Evolutionary conservation across 2,329 filamentous ascomycete genomes (phyloP), one percentile per base, ranked within the genome.

Genomic region (Ascochyta pisi): DNA sequence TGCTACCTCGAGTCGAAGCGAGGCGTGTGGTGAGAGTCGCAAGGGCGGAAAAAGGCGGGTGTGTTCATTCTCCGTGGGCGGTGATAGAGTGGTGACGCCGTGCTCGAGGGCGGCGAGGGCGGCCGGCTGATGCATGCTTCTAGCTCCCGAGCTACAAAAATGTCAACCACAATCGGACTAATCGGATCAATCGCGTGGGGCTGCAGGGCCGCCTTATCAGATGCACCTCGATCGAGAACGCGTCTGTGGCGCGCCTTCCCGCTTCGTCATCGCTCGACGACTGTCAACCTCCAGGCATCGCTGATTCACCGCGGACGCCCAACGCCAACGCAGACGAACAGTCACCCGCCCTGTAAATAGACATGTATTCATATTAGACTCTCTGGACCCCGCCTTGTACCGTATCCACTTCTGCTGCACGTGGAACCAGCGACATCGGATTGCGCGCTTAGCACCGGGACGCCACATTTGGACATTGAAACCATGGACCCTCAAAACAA

Each of bases 1-100:
- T 47, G 74, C 75, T 72, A 71, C 66, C 67, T 69, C 66, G 68
- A 67, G 45, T 68, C 62, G 43, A 57, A 61, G 53, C 65, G 65
- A 64, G 61, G 67, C 50, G 62, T 66, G 50, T 60, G 29, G 49
- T 59, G 50, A 49, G 58, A 63, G 56, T 64, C 62, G 59, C 60
- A 60, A 52, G 62, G 55, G 51, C 62, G 63, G 41, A 48, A 61
- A 56, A 67, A 60, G 61, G 64, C 53, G 45, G 64, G 57, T 51
- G 59, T 67, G 59, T 29, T 67, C 71, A 73, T 75, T 73, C 66
- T 50, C 51, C 45, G 55, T 59, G 47, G 51, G 61, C 62, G 57
- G 63, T 47, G 60, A 65, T 56, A 57, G 40, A 51, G 53, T 51
- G 47, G 53, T 56, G 53, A 56, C 47, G 47, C 33, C 43, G 24